Evolutionary conservation across 1,284 basidiomycete species (phyloP), one percentile per base, ranked within the genome.

Genomic region (Pyrrhoderma lamaoense): DNA sequence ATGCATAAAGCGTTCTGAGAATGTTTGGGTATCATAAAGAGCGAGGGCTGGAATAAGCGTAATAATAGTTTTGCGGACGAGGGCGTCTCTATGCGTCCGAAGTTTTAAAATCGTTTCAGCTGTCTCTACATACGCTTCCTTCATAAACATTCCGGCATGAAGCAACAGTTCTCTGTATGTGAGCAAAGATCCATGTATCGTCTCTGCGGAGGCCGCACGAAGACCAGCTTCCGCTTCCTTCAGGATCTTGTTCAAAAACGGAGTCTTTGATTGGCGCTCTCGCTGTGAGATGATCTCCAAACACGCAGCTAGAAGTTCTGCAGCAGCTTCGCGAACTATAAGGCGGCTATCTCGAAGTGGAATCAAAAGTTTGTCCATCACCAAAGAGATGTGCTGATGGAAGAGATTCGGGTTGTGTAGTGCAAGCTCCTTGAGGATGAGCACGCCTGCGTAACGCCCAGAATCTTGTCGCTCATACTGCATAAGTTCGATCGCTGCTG

Each of bases 71-170:
- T 91, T 89, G 50, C 92, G 82, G 52, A 98, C 87, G 31, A 91
- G 79, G 18, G 79, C 72, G 61, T 98, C 94, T 58, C 90, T 79
- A 65, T 91, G 87, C n/a, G 85, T 80, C 64, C 85, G 85, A 72
- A 93, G 93, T 40, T 82, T 80, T 42, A 99, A 75, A 47, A 98
- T 93, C 58, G 91, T 85, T 57, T 98, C 94, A 56, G 93, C 93
- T 8, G 90, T 88, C 58, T 90, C 85, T 44, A 88, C 70, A 63
- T 93, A 97, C 45, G 85, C 88, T 56, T 95, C 89, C 59, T 82
- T 82, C 93, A 98, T 95, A 60, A 95, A 97, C 77, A 93, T 91
- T 58, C 93, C 92, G 34, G 93, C 94, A 65, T 97, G 91, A 52
- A 95, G 76, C 11, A 99, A 70, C 31, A 99, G 75, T 63, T 96